These are phyloP conservation scores for Acarospora socialis DNA, from an alignment of 2,329 filamentous ascomycete genomes.

Conservation along the genomic window DNA sequence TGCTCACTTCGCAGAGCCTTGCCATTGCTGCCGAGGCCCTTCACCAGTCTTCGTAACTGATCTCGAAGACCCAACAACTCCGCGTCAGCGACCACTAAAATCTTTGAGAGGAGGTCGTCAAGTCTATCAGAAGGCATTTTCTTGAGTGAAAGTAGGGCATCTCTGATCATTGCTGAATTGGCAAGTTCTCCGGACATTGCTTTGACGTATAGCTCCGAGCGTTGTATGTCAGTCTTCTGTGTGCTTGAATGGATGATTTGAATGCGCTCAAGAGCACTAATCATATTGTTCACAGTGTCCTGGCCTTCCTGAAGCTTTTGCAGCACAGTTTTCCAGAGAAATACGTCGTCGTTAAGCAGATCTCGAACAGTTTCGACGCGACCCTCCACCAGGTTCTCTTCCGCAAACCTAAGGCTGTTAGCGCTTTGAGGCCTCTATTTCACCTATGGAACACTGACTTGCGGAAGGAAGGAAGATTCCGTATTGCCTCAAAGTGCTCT, in stretches of 20 bases:
- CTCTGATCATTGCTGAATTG: conserved; percentile 36
- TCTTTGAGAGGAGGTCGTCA: conserved; percentile 29
- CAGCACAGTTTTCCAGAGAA: conserved; percentile 29
- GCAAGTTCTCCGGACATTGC: conserved; percentile 38
- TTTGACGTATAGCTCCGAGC: conserved; percentile 33
- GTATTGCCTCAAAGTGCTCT: conserved; percentile 39
- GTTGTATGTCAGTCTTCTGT: conserved; percentile 18
- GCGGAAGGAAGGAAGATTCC: conserved; percentile 43
- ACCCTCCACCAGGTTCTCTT: conserved; percentile 28
- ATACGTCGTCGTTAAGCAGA: conserved; percentile 36
- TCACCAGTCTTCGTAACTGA: conserved; percentile 34
- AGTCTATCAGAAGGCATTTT: conserved; percentile 39
- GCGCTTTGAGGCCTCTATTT: conserved; percentile 8
- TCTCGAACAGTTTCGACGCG: conserved; percentile 24
- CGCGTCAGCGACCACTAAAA: conserved; percentile 20
- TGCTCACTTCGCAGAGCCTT: conserved; percentile 57
- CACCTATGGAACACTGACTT: conserved; percentile 18
- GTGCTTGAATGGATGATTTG: conserved; percentile 12
- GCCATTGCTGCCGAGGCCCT: conserved; percentile 30
- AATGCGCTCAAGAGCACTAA: conserved; percentile 14
- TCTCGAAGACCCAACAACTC: conserved; percentile 30
- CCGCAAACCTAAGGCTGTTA: conserved; percentile 22
- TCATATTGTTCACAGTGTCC: conserved; percentile 23
- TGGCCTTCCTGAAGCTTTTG: conserved; percentile 27
- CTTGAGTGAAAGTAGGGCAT: conserved; percentile 38